Evolutionary conservation across 2,329 filamentous ascomycete species (phyloP).

Genomic region (Hansfordia pulvinata): DNA sequence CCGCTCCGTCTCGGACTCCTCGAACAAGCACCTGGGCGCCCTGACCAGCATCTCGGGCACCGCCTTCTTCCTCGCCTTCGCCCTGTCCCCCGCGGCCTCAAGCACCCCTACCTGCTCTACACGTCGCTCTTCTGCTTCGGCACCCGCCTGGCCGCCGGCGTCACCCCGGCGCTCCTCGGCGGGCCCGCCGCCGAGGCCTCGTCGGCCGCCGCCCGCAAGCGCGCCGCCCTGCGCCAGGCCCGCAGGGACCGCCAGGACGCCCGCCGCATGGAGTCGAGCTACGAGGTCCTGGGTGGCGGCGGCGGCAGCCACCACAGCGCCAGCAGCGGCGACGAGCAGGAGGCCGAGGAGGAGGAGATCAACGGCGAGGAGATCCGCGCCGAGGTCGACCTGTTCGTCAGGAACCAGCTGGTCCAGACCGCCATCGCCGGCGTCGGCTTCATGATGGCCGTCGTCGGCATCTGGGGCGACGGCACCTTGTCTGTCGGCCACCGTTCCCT

Average conservation of each 20-base stretch:
- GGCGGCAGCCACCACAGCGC: slow-evolving; percentile 29
- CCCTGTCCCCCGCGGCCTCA: slow-evolving; percentile 56
- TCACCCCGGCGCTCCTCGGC: slow-evolving; percentile 29
- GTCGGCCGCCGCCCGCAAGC: slow-evolving; percentile 12
- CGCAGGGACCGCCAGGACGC: slow-evolving; percentile 17
- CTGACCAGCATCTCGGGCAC: slow-evolving; percentile 56
- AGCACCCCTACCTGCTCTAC: slow-evolving; percentile 87
- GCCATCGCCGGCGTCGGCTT: slow-evolving; percentile 42
- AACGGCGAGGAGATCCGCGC: slow-evolving; percentile 50
- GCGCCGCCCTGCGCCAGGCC: slow-evolving; percentile 14
- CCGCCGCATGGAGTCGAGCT: slow-evolving; percentile 53
- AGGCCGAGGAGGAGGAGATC: slow-evolving; percentile 28
- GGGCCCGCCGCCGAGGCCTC: slow-evolving; percentile 13
- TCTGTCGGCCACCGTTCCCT: slow-evolving; percentile 7
- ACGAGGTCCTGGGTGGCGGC: slow-evolving; percentile 46
- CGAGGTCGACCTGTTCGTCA: slow-evolving; percentile 40
- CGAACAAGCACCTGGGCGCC: slow-evolving; percentile 50
- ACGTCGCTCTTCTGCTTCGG: slow-evolving; percentile 56
- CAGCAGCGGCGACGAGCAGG: slow-evolving; percentile 24
- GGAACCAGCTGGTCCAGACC: slow-evolving; percentile 39
- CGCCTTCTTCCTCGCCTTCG: slow-evolving; percentile 65
- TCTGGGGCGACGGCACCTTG: slow-evolving; percentile 48
- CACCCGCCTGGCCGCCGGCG: slow-evolving; percentile 38
- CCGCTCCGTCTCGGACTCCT: slow-evolving; percentile 47
- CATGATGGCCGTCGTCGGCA: slow-evolving; percentile 46